Conservation (phyloP, 495 filamentous ascomycete genomes). For the Sphaerosporella brunnea region DNA sequence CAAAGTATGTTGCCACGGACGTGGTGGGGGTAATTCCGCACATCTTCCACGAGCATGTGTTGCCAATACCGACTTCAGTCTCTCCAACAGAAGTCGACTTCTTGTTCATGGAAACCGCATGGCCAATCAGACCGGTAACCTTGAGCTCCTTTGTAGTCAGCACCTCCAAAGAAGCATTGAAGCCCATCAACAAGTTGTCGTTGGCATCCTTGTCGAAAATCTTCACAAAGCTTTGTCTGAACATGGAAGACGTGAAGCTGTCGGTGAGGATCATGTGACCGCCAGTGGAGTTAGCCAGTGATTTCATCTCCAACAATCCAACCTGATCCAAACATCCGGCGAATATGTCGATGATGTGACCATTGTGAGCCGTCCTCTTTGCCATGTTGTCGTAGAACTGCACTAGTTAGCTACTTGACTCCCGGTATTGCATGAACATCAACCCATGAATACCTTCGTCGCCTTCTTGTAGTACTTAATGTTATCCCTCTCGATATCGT, state of each 20-base stretch:
- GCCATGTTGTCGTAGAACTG: constrained; percentile 95
- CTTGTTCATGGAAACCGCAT: constrained; percentile 92
- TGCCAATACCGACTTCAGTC: constrained; percentile 95
- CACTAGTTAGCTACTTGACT: background rate
- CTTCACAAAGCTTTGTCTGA: constrained; percentile 95
- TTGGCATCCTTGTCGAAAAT: constrained; percentile 93
- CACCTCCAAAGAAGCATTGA: constrained; percentile 93
- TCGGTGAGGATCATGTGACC: constrained; percentile 98
- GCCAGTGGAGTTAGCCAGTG: constrained; percentile 84
- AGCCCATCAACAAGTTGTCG: constrained; percentile 93
- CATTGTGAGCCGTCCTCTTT: constrained; percentile 92
- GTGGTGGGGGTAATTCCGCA: constrained; percentile 87
- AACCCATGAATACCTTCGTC: constrained; percentile 88
- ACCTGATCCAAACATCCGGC: constrained; percentile 97
- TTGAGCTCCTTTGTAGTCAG: constrained; percentile 97
- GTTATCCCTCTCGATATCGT: constrained; percentile 96
- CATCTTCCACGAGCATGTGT: constrained; percentile 99
- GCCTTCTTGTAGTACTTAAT: constrained; percentile 99
- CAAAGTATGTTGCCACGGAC: constrained; percentile 93
- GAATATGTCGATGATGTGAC: constrained; percentile 94
- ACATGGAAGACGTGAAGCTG: constrained; percentile 98
- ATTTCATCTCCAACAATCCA: constrained; percentile 97
- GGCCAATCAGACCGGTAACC: constrained; percentile 94
- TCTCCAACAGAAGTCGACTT: constrained; percentile 95
- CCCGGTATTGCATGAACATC: no score